These are phyloP conservation scores for Amborella trichopoda DNA, from an alignment of 164 flowering plant species.

Conservation along the genomic window DNA sequence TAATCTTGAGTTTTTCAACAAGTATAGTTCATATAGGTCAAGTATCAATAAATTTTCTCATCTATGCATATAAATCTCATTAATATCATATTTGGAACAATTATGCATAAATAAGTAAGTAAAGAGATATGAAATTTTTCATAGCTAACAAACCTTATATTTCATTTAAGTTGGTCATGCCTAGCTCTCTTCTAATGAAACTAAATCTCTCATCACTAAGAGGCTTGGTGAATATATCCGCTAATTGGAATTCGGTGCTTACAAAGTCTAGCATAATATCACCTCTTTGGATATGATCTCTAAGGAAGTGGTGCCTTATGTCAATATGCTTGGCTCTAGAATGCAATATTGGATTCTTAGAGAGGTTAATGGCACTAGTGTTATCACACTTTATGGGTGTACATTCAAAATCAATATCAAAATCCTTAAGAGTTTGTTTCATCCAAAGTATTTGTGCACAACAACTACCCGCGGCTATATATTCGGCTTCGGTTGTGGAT, in stretches of 20 bases:
- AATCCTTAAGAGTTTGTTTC: neutral
- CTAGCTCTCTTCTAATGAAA: too few relatives aligned
- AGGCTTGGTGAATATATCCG: neutral
- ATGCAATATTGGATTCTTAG: conserved; percentile 1
- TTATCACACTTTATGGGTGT: neutral
- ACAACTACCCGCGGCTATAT: neutral
- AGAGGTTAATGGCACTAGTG: neutral
- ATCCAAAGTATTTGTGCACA: neutral
- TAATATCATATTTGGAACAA: too few relatives aligned
- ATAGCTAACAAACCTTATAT: too few relatives aligned
- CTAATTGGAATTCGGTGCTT: neutral
- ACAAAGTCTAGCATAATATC: neutral
- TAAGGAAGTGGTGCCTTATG: neutral
- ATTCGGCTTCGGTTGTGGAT: neutral
- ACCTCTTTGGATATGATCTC: neutral
- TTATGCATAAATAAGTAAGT: too few relatives aligned
- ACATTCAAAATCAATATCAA: neutral
- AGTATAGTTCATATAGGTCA: too few relatives aligned
- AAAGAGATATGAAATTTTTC: too few relatives aligned
- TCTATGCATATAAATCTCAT: too few relatives aligned
- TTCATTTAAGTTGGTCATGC: too few relatives aligned
- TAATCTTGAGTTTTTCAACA: too few relatives aligned
- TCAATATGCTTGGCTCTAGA: neutral
- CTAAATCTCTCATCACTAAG: too few relatives aligned
- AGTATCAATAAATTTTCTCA: too few relatives aligned